Base-by-base conservation (phyloP, 1,284 basidiomycete species). In the Cutaneotrichosporon sp. region DNA sequence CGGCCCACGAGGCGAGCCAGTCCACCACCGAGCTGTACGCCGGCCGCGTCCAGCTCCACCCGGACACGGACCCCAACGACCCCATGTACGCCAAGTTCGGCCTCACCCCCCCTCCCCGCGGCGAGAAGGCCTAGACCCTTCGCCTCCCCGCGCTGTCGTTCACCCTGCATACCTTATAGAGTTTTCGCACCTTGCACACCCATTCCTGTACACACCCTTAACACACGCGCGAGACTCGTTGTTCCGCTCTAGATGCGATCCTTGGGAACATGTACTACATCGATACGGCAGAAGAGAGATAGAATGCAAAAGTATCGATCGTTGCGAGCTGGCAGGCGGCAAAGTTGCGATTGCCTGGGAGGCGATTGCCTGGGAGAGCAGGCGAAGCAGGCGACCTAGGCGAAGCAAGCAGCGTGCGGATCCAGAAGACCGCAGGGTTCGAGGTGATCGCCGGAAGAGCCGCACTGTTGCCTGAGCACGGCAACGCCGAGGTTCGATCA, bases 11-110 rank as follows among this genome's bases (percentile, higher is more conserved):
- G 54, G 69, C 73, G 10, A 71, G 67, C 20, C 54, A 67, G 43
- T 74, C 72, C 20, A 73, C 73, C 9, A 69, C 71, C n/a, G 74
- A 75, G 54, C 67, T 77, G n/a, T 76, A 72, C 64, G 69, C 77
- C 73, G 92, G 91, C 65, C 89, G 86, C 74, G 82, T 93, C 22
- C 90, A 92, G 72, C 83, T 95, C 24, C 92, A 95, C 75, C 92
- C 92, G 0, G 90, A 91, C 47, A 94, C 92, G 22, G 82, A 82
- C 66, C 68, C 74, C 5, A 73, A 76, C 57, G 80, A 82, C 64
- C 78, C 79, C 18, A 54, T 80, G 43, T 75, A 71, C 64, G 65
- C 64, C 46, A 69, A 70, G 59, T 79, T 75, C 56, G 74, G 73
- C 45, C 60, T 75, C 20, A 58, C 56, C n/a, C 62, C 62, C 14